These are phyloP conservation scores for Pythium dissotocum DNA, from an alignment of 352 stramenopile species.

Conservation along the genomic window DNA sequence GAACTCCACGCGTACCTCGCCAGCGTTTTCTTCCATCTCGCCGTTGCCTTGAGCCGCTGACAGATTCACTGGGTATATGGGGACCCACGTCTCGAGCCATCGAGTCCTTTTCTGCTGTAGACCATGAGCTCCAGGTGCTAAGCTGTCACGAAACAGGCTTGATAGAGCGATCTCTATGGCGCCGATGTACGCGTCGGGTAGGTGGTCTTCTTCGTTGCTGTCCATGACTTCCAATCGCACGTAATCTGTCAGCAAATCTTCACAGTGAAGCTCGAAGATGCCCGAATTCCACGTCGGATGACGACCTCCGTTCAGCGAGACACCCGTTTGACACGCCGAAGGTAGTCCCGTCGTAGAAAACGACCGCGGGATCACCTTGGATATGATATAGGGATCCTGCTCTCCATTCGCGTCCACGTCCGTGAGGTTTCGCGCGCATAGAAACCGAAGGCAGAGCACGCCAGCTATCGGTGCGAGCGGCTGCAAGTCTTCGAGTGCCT, in stretches of 20 bases:
- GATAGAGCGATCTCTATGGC: slow-evolving; percentile 30
- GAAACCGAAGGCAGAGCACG: slow-evolving; percentile 42
- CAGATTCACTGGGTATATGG: slow-evolving; percentile 30
- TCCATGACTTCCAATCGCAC: slow-evolving; percentile 51
- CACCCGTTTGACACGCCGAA: slow-evolving; percentile 36
- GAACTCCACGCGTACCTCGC: slow-evolving; percentile 53
- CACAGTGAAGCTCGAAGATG: slow-evolving; percentile 32
- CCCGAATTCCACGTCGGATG: slow-evolving; percentile 55
- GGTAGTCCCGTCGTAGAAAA: slow-evolving; percentile 10
- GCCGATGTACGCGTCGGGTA: slow-evolving; percentile 49
- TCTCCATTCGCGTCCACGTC: slow-evolving; percentile 52
- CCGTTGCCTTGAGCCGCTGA: background rate
- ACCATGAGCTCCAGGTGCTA: background rate
- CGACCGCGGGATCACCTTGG: slow-evolving; percentile 24
- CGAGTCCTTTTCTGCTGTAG: slow-evolving; percentile 21
- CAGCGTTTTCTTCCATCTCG: slow-evolving; percentile 21
- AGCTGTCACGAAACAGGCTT: slow-evolving; percentile 33
- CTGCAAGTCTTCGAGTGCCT: slow-evolving; percentile 20
- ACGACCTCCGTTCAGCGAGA: slow-evolving; percentile 49
- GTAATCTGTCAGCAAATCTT: slow-evolving; percentile 38
- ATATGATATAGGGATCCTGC: slow-evolving; percentile 51
- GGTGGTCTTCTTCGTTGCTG: slow-evolving; percentile 58
- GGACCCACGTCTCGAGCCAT: slow-evolving; percentile 53
- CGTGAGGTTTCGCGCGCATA: slow-evolving; percentile 44
- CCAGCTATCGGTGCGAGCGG: slow-evolving; percentile 23